Evolutionary conservation across 2,329 filamentous ascomycete genomes (phyloP).

Genomic region (Balansia obtecta): DNA sequence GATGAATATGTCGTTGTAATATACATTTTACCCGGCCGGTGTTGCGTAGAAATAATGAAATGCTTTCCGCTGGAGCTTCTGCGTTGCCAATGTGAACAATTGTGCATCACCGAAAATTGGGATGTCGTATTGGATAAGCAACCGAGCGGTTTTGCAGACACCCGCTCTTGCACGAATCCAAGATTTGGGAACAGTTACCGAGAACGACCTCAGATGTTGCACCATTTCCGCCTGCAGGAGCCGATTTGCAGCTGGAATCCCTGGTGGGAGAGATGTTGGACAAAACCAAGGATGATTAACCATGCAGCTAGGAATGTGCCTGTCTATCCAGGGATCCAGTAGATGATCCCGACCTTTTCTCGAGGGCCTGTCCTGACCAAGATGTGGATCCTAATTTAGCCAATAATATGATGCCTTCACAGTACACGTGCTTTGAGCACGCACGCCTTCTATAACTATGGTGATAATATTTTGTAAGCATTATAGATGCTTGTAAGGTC

Average conservation of each 20-base stretch:
- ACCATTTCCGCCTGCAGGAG: constrained; percentile 4
- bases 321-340: no score
- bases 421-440: no score
- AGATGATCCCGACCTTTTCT: no score
- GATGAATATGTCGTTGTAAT: no score
- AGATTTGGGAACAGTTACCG: not conserved
- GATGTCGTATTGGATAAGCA: not conserved
- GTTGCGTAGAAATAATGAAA: not conserved
- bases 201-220: not conserved
- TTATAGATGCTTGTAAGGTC: no score
- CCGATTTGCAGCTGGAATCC: constrained; percentile 1
- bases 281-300: not conserved
- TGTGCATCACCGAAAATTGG: not conserved
- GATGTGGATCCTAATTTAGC: no score
- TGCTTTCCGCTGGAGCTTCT: not conserved
- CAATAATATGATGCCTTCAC: no score
- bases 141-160: constrained; percentile 1
- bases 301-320: not conserved
- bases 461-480: no score
- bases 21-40: not conserved
- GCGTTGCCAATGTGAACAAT: not conserved
- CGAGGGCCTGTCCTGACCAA: no score
- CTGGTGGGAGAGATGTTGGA: not conserved
- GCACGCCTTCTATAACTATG: no score
- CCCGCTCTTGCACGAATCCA: not conserved